A percentile compares a stretch with the other conserved stretches of the same genome.
Conservation (phyloP, 805 yeast genomes). For the Kazachstania viticola region DNA sequence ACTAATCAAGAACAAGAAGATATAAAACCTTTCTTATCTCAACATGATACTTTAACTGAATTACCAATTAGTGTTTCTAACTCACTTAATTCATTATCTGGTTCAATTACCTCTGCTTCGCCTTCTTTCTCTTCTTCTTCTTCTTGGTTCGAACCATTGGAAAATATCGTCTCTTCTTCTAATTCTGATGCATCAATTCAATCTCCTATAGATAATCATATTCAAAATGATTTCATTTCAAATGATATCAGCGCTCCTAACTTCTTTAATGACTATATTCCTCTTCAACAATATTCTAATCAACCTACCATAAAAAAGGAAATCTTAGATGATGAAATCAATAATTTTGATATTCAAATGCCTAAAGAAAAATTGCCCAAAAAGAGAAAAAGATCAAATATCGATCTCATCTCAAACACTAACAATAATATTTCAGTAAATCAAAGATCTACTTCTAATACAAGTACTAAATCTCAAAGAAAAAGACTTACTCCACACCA, state of each 20-base stretch:
- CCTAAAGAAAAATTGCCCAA: too few relatives aligned
- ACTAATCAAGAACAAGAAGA: too few relatives aligned
- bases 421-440: too few relatives aligned
- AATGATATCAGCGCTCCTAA: background rate
- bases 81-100: background rate
- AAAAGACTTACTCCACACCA: conserved; percentile 45
- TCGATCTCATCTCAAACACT: too few relatives aligned
- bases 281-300: background rate
- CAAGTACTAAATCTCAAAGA: conserved; percentile 28
- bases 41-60: background rate
- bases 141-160: conserved; percentile 14
- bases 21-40: background rate
- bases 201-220: conserved; percentile 4
- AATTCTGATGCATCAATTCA: conserved; percentile 8
- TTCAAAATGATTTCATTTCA: background rate
- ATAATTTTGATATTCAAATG: background rate
- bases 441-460: background rate
- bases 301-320: background rate
- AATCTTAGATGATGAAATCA: background rate
- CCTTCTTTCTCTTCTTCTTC: conserved; percentile 4
- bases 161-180: conserved; percentile 10
- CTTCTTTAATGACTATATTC: background rate
- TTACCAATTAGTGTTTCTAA: background rate
- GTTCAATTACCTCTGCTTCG: background rate
- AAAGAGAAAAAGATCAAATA: too few relatives aligned